A percentile compares a stretch with the other conserved stretches of the same genome.
Evolutionary conservation across 1,284 basidiomycete genomes (phyloP).

Genomic region (Leucoagaricus sp.): DNA sequence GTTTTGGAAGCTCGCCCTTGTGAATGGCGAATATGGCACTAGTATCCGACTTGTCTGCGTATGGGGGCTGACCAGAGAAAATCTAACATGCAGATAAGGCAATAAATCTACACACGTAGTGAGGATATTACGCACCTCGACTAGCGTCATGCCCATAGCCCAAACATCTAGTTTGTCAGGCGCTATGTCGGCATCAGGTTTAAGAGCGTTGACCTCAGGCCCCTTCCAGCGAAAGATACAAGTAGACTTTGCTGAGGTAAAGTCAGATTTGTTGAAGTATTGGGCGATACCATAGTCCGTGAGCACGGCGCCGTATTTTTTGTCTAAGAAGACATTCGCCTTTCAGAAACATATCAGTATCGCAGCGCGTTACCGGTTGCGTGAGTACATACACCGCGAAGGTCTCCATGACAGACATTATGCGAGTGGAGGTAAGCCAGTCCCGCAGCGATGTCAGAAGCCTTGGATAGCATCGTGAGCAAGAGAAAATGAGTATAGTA

Average conservation of each 20-base stretch:
- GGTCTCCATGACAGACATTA: no score
- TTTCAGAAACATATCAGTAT: no score
- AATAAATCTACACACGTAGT: no score
- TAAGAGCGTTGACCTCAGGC: slow-evolving; percentile 26
- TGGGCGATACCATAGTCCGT: slow-evolving; percentile 24
- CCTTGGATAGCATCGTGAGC: no score
- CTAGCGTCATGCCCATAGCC: slow-evolving; percentile 5
- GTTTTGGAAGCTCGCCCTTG: slow-evolving; percentile 3
- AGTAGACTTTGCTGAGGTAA: slow-evolving; percentile 24
- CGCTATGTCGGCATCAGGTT: slow-evolving; percentile 10
- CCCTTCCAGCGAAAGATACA: slow-evolving; percentile 26
- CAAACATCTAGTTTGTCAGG: slow-evolving; percentile 17
- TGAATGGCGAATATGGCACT: slow-evolving; percentile 2
- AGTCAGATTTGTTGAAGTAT: slow-evolving; percentile 23
- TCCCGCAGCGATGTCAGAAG: no score
- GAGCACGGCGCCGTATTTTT: slow-evolving; percentile 19
- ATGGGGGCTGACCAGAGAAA: slow-evolving; percentile 5
- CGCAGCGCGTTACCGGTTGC: no score
- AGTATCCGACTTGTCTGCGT: slow-evolving; percentile 9
- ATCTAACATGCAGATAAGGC: neutral
- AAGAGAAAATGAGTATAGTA: no score
- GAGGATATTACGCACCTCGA: slow-evolving; percentile 21
- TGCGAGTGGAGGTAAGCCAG: no score
- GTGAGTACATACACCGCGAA: no score
- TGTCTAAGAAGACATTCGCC: slow-evolving; percentile 27